Evolutionary conservation across 2,329 filamentous ascomycete species (phyloP), one percentile per base, ranked within the genome.

Genomic region (Trichoderma semiorbis): DNA sequence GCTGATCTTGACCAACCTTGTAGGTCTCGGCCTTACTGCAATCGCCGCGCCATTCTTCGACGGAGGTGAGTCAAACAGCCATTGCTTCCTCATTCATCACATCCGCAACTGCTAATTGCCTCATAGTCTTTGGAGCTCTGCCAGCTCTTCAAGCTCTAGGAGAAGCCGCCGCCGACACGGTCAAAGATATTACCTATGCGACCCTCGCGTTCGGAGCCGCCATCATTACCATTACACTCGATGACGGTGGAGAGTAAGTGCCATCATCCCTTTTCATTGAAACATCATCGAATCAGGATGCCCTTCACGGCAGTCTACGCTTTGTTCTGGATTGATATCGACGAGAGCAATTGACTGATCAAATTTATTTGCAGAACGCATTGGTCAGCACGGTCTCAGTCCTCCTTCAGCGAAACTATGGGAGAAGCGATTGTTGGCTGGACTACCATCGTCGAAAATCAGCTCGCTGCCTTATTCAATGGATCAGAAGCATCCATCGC

Each of bases 21-120:
- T 80, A 57, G 78, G 74, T 34, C 67, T 80, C n/a, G 78, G 78
- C 4, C 73, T 76, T 7, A 70, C 76, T 30, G 69, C 74, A 28
- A 72, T 63, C 21, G 75, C 74, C 1, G 78, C 69, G 34, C 75
- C 76, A 28, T 78, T 78, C 66, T 79, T 80, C 74, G 78, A 79
- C 57, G 21, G 7, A 39, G 2, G 50, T 61, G 21, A 69, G 53
- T 58, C 36, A 32, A 32, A n/a, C 32, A 32, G 30, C 30, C 34
- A 12, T 57, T 34, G 24, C 62, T 47, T 39, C 39, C 36, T 24
- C 18, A 62, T 18, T 21, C 30, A 62, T 26, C 32, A 14, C 60
- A 62, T 28, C 14, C 6, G 39, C 11, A 43, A 34, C 3, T 43
- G 34, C 58, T 62, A 11, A 62, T 18, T 21, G 11, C 14, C 32